Evolutionary conservation across 2,329 filamentous ascomycete species (phyloP).

Genomic region (Arthrobotrys sinensis): DNA sequence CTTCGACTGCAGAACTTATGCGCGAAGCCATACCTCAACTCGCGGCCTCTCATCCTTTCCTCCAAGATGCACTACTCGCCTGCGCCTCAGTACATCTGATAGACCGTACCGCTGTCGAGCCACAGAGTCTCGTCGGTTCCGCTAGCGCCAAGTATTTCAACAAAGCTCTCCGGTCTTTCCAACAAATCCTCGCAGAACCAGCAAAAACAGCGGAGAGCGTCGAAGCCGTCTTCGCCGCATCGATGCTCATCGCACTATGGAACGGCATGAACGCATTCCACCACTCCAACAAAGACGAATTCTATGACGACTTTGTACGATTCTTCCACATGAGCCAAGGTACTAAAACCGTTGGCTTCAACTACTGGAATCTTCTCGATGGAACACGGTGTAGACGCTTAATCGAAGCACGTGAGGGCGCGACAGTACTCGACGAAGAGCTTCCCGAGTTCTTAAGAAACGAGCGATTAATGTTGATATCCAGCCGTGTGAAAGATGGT

Average conservation of each 20-base stretch:
- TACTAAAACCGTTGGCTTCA: constrained; percentile 44
- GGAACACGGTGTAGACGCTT: constrained; percentile 37
- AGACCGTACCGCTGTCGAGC: constrained; percentile 41
- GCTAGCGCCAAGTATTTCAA: constrained; percentile 48
- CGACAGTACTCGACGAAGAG: constrained; percentile 52
- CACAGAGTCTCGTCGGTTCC: constrained; percentile 39
- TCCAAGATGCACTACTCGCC: constrained; percentile 51
- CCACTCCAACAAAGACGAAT: constrained; percentile 55
- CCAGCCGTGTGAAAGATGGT: constrained; percentile 45
- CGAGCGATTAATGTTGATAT: constrained; percentile 50
- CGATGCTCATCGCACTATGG: constrained; percentile 59
- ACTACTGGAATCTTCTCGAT: constrained; percentile 45
- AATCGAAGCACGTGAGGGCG: constrained; percentile 50
- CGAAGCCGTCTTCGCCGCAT: constrained; percentile 50
- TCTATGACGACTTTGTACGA: constrained; percentile 55
- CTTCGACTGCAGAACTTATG: constrained; percentile 51
- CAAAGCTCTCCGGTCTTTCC: constrained; percentile 43
- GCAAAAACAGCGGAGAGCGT: constrained; percentile 32
- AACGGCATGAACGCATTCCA: constrained; percentile 60
- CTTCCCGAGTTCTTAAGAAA: constrained; percentile 49
- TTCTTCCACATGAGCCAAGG: constrained; percentile 58
- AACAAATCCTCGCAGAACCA: constrained; percentile 41
- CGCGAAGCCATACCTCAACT: constrained; percentile 55
- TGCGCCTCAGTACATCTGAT: constrained; percentile 51
- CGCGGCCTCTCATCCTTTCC: constrained; percentile 39